A percentile compares a stretch with the other conserved stretches of the same genome.
phyloP scores from a whole-genome alignment of 2,329 filamentous ascomycete genomes.

The Apiospora saccharicola region DNA sequence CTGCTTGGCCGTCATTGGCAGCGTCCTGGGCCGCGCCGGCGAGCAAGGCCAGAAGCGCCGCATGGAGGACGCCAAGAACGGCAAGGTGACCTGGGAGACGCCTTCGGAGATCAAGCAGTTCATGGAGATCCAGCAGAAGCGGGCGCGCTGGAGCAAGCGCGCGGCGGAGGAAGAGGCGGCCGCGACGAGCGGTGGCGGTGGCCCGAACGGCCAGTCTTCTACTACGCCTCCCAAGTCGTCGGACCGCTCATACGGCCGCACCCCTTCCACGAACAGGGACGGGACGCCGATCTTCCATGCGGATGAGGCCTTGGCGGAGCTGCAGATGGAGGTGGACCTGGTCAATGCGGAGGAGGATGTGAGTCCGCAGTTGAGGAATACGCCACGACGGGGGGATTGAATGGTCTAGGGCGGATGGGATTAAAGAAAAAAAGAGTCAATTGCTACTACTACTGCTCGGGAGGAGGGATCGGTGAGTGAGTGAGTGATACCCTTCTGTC shows the following conservation, averaged over 20 bases:
- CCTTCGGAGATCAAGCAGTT: conserved; percentile 51
- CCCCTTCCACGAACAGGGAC: no score
- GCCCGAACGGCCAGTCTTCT: no score
- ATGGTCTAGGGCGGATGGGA: not conserved
- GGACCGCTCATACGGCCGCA: no score
- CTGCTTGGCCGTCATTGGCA: conserved; percentile 80
- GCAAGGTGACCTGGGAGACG: conserved; percentile 69
- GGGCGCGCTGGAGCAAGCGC: conserved; percentile 5
- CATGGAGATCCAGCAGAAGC: conserved; percentile 43
- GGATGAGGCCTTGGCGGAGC: conserved; percentile 8
- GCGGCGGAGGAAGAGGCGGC: conserved; percentile 19
- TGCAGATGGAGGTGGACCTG: not conserved
- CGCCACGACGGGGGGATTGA: not conserved
- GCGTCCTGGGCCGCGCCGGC: conserved; percentile 84
- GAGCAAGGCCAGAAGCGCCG: conserved; percentile 77
- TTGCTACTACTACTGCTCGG: not conserved
- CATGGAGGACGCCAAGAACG: conserved; percentile 66
- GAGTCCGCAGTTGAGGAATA: conserved; percentile 8
- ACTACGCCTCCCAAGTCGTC: no score
- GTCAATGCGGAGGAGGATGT: conserved; percentile 10
- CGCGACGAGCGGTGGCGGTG: not conserved
- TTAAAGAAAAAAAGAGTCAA: not conserved
- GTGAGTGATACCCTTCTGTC: not conserved
- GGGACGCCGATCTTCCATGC: no score
- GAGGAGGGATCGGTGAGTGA: not conserved